Percentiles rank a stretch among this genome's conserved stretches.
Conservation (phyloP, 129 eudicot genomes). For the Flaveria brownii region DNA sequence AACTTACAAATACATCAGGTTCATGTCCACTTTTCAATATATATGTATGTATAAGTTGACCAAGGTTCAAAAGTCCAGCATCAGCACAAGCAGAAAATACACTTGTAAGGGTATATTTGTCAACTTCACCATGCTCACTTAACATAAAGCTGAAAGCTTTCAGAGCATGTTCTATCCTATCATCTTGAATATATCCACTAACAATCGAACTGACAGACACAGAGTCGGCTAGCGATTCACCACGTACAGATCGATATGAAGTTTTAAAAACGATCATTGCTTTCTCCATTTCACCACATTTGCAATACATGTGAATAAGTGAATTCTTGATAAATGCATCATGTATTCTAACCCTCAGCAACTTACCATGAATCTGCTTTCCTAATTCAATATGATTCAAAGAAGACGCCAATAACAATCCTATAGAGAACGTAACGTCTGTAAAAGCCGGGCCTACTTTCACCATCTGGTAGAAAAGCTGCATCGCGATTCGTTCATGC, state of each 20-base stretch:
- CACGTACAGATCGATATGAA: constrained; percentile 9
- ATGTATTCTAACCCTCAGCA: constrained; percentile 42
- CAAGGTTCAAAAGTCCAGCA: constrained; percentile 60
- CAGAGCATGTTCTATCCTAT: constrained; percentile 51
- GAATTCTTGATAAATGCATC: constrained; percentile 57
- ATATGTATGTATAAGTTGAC: constrained; percentile 64
- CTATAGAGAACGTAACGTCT: constrained; percentile 60
- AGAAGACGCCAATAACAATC: constrained; percentile 53
- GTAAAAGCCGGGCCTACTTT: constrained; percentile 37
- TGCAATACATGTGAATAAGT: constrained; percentile 69
- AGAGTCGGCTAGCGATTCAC: constrained; percentile 3
- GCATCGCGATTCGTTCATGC: constrained; percentile 41
- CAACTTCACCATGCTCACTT: constrained; percentile 42
- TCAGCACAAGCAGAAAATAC: constrained; percentile 58
- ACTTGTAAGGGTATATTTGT: constrained; percentile 59
- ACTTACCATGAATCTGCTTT: constrained; percentile 57
- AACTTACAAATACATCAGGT: constrained; percentile 51
- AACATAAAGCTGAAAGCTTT: constrained; percentile 45
- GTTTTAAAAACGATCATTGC: constrained; percentile 45
- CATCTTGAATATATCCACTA: constrained; percentile 53
- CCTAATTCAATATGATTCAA: constrained; percentile 48
- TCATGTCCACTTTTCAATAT: constrained; percentile 46
- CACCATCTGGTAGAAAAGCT: constrained; percentile 66
- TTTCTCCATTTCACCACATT: constrained; percentile 57
- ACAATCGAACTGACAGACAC: constrained; percentile 55